Base-by-base conservation (phyloP, 257 asterid species). In the Coffea canephora region DNA sequence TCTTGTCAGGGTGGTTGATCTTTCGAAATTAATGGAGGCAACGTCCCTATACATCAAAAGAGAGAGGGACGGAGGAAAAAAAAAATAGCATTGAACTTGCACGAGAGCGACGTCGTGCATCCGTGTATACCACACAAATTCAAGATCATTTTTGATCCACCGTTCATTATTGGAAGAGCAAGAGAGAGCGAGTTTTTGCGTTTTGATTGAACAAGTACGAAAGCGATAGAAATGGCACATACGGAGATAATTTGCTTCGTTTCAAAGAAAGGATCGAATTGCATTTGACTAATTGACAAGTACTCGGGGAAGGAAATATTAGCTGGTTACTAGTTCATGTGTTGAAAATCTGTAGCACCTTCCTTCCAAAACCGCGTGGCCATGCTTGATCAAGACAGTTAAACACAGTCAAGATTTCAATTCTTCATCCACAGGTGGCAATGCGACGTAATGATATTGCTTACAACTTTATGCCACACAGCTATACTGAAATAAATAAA, bases 211-310 rank as follows among this genome's bases (percentile, higher is more conserved):
- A 18, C 27, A 65, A 65, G 16, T 27, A 45, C 19, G 54, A 69
- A 69, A 43, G 16, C 18, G 18, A 31, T 65, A 13, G 70, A 43
- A 43, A 2, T 39, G 43, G 2, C 5, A 4, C 43, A 39, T 39
- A 3, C 2, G 11, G 6, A 34, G 18, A 36, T 14, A 14, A 3
- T 41, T 69, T 69, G 34, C 74, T 69, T 69, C 11, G 31, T 69
- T 69, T 45, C 54, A 69, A 69, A 69, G 74, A 41, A 69, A 69
- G 74, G 54, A 39, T 39, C 43, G 43, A 69, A 69, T 69, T 19
- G 74, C 2, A 13, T 2, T 16, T 7, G 50, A 46, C 50, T 6
- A 9, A 6, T 69, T 13, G 52, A 39, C n/a, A 41, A 15, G 0
- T 31, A 41, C 15, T 18, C 9, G 27, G 41, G 31, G 15, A 31